Evolutionary conservation across 345 rosid species (phyloP).

Genomic region (Brassica cretica): DNA sequence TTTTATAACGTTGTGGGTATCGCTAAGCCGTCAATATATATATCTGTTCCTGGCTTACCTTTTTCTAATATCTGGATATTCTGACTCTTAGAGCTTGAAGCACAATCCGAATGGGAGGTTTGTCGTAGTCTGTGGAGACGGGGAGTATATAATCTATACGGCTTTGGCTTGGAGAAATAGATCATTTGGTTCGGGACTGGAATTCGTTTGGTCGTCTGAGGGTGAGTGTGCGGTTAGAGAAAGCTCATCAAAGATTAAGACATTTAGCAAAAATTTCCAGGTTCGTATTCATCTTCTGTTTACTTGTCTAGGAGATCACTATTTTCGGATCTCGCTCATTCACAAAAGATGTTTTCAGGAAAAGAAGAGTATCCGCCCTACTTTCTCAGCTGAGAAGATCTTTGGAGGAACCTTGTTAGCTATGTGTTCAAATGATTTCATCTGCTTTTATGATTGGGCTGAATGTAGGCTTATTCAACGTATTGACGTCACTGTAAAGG

Average conservation of each 20-base stretch:
- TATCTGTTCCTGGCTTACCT: conserved; percentile 10
- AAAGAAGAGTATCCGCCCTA: conserved; percentile 83
- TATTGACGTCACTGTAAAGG: conserved; percentile 97
- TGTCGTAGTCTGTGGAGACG: conserved; percentile 99
- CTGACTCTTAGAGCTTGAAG: conserved; percentile 69
- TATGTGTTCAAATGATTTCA: conserved; percentile 96
- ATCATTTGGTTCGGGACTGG: conserved; percentile 97
- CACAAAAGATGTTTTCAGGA: conserved; percentile 60
- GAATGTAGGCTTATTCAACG: conserved; percentile 97
- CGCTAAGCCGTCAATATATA: conserved; percentile 2
- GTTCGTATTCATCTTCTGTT: conserved; percentile 41
- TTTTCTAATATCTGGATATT: conserved; percentile 32
- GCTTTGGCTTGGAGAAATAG: conserved; percentile 99
- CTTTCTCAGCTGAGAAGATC: conserved; percentile 90
- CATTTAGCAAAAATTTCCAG: conserved; percentile 95
- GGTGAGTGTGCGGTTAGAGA: conserved; percentile 99
- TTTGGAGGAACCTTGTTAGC: conserved; percentile 93
- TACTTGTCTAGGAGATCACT: conserved; percentile 6
- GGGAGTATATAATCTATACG: conserved; percentile 95
- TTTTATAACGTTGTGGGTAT: conserved; percentile 7
- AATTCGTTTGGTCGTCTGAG: conserved; percentile 95
- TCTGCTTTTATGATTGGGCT: conserved; percentile 99
- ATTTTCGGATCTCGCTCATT: conserved; percentile 21
- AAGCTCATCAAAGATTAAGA: conserved; percentile 89
- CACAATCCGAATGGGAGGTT: conserved; percentile 99